Base-by-base conservation (phyloP, 495 filamentous ascomycete species). In the Chaetomium fimeti region DNA sequence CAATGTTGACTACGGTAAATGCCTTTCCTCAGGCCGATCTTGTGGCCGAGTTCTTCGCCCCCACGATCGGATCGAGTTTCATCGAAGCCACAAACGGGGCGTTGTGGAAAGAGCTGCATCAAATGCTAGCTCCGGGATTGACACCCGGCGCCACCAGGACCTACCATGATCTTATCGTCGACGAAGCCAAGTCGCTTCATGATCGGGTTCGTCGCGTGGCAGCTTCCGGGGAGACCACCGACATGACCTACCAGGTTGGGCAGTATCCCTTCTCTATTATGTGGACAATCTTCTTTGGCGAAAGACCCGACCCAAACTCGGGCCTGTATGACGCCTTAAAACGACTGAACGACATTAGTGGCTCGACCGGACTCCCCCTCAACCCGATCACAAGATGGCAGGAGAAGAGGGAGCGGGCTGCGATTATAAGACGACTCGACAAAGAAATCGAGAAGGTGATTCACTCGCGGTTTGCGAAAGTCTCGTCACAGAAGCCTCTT, bases 41-140 rank as follows among this genome's bases (percentile, higher is more conserved):
- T 5, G 49, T 62, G 24, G 32, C 42, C 3, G 51, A 66, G 2
- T 58, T 60, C 28, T 62, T 69, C 38, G 3, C 38, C n/a, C 9
- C 12, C 1, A 58, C 45, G 2, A 20, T 69, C 27, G 67, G 70
- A 1, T 47, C 42, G 5, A 25, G 47, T n/a, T 66, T 69, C 55
- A 65, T 72, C 28, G 60, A 65, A 28, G 57, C 60, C 0, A 61
- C 51, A 11, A 69, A 69, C 52, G 67, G 70, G 3, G 48, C 67
- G 2, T 6, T 64, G 1, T 72, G 70, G 70, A 72, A 69, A 49
- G 62, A 68, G 32, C 54, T 72, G 43, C 67, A 69, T 22, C 66
- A 66, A 13, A 67, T 69, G n/a, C 59, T 72, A n/a, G 70, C 70
- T 1, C 65, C 70, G 5, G 63, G 57, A 12, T 56, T 72, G 15